These are phyloP conservation scores for Dendryphion nanum DNA, from an alignment of 2,329 filamentous ascomycete species.

Conservation along the genomic window DNA sequence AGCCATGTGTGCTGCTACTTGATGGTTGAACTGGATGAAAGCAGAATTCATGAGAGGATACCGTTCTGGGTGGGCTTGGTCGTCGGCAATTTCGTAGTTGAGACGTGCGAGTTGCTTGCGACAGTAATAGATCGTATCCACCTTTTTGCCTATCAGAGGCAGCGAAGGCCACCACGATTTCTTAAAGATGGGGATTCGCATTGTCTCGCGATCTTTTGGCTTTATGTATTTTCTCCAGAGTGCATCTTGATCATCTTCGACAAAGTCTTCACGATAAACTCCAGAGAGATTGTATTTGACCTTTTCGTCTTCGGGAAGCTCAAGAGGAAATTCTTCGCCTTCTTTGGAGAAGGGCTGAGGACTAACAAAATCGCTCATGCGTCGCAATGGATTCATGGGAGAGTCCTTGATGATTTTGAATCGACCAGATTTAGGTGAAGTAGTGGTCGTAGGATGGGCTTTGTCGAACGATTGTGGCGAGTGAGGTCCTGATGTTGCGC, in stretches of 20 bases:
- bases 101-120: constrained; percentile 81
- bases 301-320: constrained; percentile 20
- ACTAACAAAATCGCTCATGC: constrained; percentile 40
- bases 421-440: constrained; percentile 7
- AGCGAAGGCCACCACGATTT: constrained; percentile 71
- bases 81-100: constrained; percentile 87
- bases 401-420: constrained; percentile 25
- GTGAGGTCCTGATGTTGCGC: constrained; percentile 17
- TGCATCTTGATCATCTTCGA: constrained; percentile 42
- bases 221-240: constrained; percentile 82
- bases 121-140: constrained; percentile 92
- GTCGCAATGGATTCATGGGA: constrained; percentile 22
- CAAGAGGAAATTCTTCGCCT: constrained; percentile 38
- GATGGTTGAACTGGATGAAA: constrained; percentile 98
- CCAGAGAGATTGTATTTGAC: constrained; percentile 30
- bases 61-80: constrained; percentile 80
- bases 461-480: constrained; percentile 20
- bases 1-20: constrained; percentile 97
- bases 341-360: constrained; percentile 43
- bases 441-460: constrained; percentile 13
- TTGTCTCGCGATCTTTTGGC: constrained; percentile 79
- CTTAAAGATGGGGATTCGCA: constrained; percentile 62
- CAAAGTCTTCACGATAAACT: constrained; percentile 28
- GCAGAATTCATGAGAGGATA: constrained; percentile 94
- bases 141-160: constrained; percentile 81